A percentile compares a stretch with the other conserved stretches of the same genome.
phyloP scores from a whole-genome alignment of 1,139 yeast species.

The Yamadazyma siamensis region DNA sequence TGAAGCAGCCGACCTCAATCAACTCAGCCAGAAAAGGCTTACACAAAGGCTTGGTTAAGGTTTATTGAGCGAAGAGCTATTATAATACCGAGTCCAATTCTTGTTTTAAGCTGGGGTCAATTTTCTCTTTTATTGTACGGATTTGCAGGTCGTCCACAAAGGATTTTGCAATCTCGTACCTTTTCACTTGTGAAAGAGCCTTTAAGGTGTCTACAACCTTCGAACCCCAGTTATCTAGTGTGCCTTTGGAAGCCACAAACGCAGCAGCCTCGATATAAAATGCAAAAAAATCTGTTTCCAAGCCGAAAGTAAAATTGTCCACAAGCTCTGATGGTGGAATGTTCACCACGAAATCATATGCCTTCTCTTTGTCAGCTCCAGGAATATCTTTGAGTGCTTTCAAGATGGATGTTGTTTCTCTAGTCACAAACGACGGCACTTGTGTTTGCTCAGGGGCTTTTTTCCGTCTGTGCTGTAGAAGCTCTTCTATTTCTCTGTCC shows the following conservation, averaged over 20 bases:
- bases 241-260: slow-evolving; percentile 14
- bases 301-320: slow-evolving; percentile 45
- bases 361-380: slow-evolving; percentile 23
- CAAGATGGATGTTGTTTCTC: slow-evolving; percentile 32
- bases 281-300: slow-evolving; percentile 55
- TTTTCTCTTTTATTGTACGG: no score
- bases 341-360: slow-evolving; percentile 39
- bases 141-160: slow-evolving; percentile 16
- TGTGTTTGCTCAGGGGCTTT: slow-evolving; percentile 1
- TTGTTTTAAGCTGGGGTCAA: no score
- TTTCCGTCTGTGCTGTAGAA: slow-evolving; percentile 5
- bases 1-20: slow-evolving; percentile 42
- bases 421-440: slow-evolving; percentile 13
- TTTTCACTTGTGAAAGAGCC: slow-evolving; percentile 20
- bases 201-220: slow-evolving; percentile 16
- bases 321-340: slow-evolving; percentile 26
- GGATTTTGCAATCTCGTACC: slow-evolving; percentile 23
- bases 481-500: slow-evolving; percentile 9
- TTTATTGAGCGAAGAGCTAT: slow-evolving; percentile 4
- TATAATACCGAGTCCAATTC: no score
- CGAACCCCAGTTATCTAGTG: slow-evolving; percentile 18
- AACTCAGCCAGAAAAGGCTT: slow-evolving; percentile 36
- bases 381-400: slow-evolving; percentile 26
- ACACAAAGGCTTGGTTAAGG: slow-evolving; percentile 16
- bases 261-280: slow-evolving; percentile 49